Evolutionary conservation across 2,329 filamentous ascomycete species (phyloP), one percentile per base, ranked within the genome.

Genomic region (Aspergillus vadensis): DNA sequence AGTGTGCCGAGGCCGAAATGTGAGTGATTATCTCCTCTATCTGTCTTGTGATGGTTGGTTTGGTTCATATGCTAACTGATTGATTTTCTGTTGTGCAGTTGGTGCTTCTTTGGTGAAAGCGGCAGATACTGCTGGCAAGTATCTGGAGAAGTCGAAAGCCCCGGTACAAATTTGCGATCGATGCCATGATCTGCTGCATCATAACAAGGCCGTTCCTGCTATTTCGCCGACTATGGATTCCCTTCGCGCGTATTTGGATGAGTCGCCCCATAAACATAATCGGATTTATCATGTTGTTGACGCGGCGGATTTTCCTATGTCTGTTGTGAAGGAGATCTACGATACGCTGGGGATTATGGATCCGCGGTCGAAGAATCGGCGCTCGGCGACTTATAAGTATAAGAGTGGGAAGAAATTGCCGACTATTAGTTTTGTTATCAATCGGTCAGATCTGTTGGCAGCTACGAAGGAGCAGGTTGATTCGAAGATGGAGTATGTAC

Each of bases 221-320:
- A 84, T 86, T 58, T 91, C 96, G 71, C 95, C 95, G 0, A 89
- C 88, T 1, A 84, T 97, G 64, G 85, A 92, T 47, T 88, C 91
- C 2, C 87, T 99, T 55, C 87, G 88, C 65, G 88, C 92, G 64
- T 96, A 92, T 15, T 90, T 99, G 55, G 84, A 88, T 56, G 91
- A 96, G 75, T 96, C 94, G 1, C 93, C 93, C 0, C 88, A 96
- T 77, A 91, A 91, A 73, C 86, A 91, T 72, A 98, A 99, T 70
- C 91, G 97, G 76, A 88, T 99, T 63, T 99, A 98, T 74, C 95
- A 99, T 76, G 83, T 99, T 25, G 81, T 99, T 21, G 95, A 99
- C 72, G 94, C 95, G 2, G 95, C 93, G 62, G 95, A 99, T 76
- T 98, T 99, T 65, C 95, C 95, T 19, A 91, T 99, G 85, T 97